Conservation (phyloP, 768 basidiomycete genomes). For the Harrya chromipes region DNA sequence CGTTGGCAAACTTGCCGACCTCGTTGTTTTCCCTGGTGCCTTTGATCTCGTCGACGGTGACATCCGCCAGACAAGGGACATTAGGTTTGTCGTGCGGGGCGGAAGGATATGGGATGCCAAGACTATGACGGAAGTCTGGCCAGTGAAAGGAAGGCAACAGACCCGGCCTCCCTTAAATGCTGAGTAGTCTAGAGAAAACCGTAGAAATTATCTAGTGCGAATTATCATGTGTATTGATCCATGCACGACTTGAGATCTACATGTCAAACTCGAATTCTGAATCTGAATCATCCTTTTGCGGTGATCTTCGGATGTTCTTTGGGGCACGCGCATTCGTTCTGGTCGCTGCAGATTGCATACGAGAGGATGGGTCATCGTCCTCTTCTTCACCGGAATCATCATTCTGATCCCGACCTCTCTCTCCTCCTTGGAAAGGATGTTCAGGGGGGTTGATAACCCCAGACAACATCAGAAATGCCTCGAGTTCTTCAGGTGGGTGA, state of each 20-base stretch:
- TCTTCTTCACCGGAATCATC: slow-evolving; percentile 47
- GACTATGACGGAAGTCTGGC: slow-evolving; percentile 70
- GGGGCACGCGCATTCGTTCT: slow-evolving; percentile 47
- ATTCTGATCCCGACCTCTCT: slow-evolving; percentile 32
- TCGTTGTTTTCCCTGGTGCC: slow-evolving; percentile 60
- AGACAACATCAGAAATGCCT: slow-evolving; percentile 62
- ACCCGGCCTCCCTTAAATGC: slow-evolving; percentile 57
- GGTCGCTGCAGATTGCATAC: slow-evolving; percentile 55
- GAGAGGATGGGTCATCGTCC: slow-evolving; percentile 47
- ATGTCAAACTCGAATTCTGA: slow-evolving; percentile 76
- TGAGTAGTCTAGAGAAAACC: slow-evolving; percentile 25
- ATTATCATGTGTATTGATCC: no score
- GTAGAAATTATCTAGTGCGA: background rate
- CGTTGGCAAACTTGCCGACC: slow-evolving; percentile 67
- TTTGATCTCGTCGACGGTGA: slow-evolving; percentile 55
- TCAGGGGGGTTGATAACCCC: slow-evolving; percentile 63
- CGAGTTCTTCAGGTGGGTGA: slow-evolving; percentile 50
- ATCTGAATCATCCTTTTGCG: slow-evolving; percentile 66
- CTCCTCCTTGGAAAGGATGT: slow-evolving; percentile 31
- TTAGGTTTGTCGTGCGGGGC: slow-evolving; percentile 58
- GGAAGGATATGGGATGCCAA: slow-evolving; percentile 70
- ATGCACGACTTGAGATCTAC: slow-evolving; percentile 29
- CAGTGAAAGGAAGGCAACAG: slow-evolving; percentile 55
- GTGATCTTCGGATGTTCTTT: slow-evolving; percentile 54
- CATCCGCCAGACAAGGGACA: slow-evolving; percentile 47